Evolutionary conservation across 345 rosid species (phyloP).

Genomic region (Corchorus olitorius): DNA sequence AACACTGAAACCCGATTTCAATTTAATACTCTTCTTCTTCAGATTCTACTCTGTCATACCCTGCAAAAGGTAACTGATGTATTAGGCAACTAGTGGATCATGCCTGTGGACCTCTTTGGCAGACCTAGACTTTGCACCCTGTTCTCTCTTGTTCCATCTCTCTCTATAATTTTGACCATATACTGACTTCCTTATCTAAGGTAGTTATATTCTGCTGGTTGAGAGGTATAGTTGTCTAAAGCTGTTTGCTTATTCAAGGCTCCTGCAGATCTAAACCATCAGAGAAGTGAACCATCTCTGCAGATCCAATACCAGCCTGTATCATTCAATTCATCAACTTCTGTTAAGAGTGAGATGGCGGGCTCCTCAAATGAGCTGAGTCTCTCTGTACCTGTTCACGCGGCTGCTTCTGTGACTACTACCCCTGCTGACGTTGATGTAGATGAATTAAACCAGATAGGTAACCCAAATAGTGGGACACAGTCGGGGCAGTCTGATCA

Average conservation of each 20-base stretch:
- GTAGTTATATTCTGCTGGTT: slow-evolving; percentile 17
- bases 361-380: slow-evolving; percentile 73
- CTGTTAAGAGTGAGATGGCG: slow-evolving; percentile 58
- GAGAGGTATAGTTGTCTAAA: slow-evolving; percentile 37
- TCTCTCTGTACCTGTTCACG: slow-evolving; percentile 53
- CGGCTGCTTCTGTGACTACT: slow-evolving; percentile 44
- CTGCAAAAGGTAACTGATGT: background rate
- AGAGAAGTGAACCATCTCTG: slow-evolving; percentile 50
- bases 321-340: slow-evolving; percentile 47
- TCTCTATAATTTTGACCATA: background rate
- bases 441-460: slow-evolving; percentile 60
- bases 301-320: slow-evolving; percentile 49
- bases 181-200: slow-evolving; percentile 15
- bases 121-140: background rate
- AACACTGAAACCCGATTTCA: background rate
- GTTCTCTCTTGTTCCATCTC: background rate
- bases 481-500: slow-evolving; percentile 58
- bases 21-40: background rate
- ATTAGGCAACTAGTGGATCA: background rate
- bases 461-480: slow-evolving; percentile 36
- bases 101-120: background rate
- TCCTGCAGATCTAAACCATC: slow-evolving; percentile 65
- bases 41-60: background rate
- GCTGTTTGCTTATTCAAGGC: slow-evolving; percentile 61
- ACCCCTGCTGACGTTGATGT: slow-evolving; percentile 60